Conservation (phyloP, 2,329 filamentous ascomycete genomes). For the Xylaria sp. region DNA sequence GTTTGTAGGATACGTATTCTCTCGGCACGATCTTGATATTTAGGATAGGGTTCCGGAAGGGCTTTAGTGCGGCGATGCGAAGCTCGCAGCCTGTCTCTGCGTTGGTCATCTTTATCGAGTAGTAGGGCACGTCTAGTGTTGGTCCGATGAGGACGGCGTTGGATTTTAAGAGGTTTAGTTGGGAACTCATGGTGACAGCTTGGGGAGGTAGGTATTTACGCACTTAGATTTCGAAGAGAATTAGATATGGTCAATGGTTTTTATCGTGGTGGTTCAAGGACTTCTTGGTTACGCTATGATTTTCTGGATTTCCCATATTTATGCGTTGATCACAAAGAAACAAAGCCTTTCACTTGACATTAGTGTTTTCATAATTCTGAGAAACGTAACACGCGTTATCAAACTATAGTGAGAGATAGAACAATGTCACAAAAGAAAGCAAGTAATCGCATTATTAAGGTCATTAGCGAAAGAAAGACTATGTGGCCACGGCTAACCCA, state of each 20-base stretch:
- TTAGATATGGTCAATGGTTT: background rate
- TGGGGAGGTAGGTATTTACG: background rate
- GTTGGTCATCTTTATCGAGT: slow-evolving; percentile 1
- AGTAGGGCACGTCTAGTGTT: background rate
- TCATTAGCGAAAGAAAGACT: slow-evolving; percentile 26
- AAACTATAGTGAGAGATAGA: background rate
- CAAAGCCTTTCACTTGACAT: background rate
- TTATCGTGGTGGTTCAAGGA: background rate
- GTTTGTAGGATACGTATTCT: background rate
- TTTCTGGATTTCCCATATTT: background rate
- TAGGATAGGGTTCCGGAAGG: slow-evolving; percentile 2
- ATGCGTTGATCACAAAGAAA: background rate
- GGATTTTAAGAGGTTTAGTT: slow-evolving; percentile 13
- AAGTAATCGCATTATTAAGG: slow-evolving; percentile 7
- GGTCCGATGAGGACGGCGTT: slow-evolving; percentile 13
- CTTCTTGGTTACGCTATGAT: background rate
- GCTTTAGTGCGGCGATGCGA: slow-evolving; percentile 7
- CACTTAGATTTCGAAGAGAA: background rate
- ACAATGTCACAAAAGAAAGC: background rate
- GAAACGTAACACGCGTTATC: background rate
- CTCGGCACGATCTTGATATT: background rate
- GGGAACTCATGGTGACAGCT: slow-evolving; percentile 16
- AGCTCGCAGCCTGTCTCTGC: slow-evolving; percentile 1
- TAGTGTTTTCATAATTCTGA: background rate
- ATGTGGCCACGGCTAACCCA: background rate